phyloP scores from a whole-genome alignment of 805 yeast species.

The Tetrapisispora iriomotensis region DNA sequence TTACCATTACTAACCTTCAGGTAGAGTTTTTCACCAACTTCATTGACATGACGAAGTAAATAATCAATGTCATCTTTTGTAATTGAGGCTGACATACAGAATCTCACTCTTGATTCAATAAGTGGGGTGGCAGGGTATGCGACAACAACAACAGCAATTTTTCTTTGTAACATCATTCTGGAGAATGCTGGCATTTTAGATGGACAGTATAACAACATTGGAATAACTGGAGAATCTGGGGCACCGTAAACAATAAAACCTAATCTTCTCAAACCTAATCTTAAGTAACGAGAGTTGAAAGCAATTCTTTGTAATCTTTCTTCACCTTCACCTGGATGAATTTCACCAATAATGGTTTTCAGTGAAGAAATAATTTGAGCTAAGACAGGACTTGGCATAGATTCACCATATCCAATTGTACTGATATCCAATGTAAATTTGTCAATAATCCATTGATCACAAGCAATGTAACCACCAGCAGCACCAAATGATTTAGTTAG shows the following conservation, averaged over 20 bases:
- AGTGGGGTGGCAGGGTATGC: slow-evolving; percentile 98
- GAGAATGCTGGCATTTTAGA: slow-evolving; percentile 91
- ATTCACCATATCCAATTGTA: slow-evolving; percentile 70
- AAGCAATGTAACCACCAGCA: slow-evolving; percentile 96
- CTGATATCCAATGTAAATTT: slow-evolving; percentile 63
- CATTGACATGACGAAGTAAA: slow-evolving; percentile 57
- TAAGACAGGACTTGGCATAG: slow-evolving; percentile 84
- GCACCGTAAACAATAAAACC: slow-evolving; percentile 93
- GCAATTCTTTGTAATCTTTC: slow-evolving; percentile 90
- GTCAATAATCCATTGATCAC: slow-evolving; percentile 56
- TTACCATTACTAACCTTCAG: slow-evolving; percentile 71
- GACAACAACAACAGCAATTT: slow-evolving; percentile 89
- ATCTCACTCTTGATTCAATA: slow-evolving; percentile 78
- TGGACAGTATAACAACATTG: slow-evolving; percentile 78
- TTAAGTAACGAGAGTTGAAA: slow-evolving; percentile 86
- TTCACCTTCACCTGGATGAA: slow-evolving; percentile 86
- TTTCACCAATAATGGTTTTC: slow-evolving; percentile 66
- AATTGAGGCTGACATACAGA: slow-evolving; percentile 85
- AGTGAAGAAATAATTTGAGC: slow-evolving; percentile 79
- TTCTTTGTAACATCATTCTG: slow-evolving; percentile 64
- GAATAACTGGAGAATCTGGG: slow-evolving; percentile 95
- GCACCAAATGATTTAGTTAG: slow-evolving; percentile 97
- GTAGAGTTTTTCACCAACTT: slow-evolving; percentile 65
- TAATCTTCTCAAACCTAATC: slow-evolving; percentile 80
- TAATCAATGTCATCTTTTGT: slow-evolving; percentile 91